Base-by-base conservation (phyloP, 2,329 filamentous ascomycete genomes). In the Basipetospora chlamydospora region DNA sequence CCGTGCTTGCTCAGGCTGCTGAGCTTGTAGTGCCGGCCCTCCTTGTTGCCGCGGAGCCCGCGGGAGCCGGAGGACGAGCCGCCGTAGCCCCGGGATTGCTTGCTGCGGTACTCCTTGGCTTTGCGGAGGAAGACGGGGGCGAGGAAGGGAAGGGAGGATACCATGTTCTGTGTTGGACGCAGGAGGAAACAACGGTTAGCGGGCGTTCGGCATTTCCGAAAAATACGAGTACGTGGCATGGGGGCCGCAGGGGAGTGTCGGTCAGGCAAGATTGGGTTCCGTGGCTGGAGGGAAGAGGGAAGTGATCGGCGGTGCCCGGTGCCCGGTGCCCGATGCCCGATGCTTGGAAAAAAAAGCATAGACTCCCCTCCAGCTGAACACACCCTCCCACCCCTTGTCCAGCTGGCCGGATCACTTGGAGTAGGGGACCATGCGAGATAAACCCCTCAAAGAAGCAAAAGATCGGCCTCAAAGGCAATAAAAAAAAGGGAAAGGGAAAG, bases 61-160 rank as follows among this genome's bases (percentile, higher is more conserved):
- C 43, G 41, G n/a, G 47, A 49, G 32, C 44, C 44, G 11, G 48
- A 47, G 4, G 53, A 54, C n/a, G n/a, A n/a, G n/a, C n/a, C n/a
- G n/a, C 45, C 49, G 41, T 49, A 49, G 18, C 41, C 44, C 33
- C 47, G 48, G 1, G 55, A 54, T 33, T 52, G 50, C 37, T 61
- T 63, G 39, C 47, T 55, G 15, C 55, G 54, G 43, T 63, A 64
- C 23, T 59, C 48, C 33, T 50, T 59, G 9, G 60, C 61, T 41
- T 61, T 62, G 18, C 49, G 55, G 29, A 64, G 41, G 42, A 56
- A 63, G 3, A 63, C 52, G 1, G 61, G 61, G 0, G 61, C 60
- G 0, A 64, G 50, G 47, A 64, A 64, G 1, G 61, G 61, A 2
- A 64, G 52, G 1, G 60, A 63, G 0, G 61, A 64, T 6, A 64